A percentile compares a stretch with the other conserved stretches of the same genome.
These are phyloP conservation scores for Pichia exigua DNA, from an alignment of 805 yeast species.

Conservation along the genomic window DNA sequence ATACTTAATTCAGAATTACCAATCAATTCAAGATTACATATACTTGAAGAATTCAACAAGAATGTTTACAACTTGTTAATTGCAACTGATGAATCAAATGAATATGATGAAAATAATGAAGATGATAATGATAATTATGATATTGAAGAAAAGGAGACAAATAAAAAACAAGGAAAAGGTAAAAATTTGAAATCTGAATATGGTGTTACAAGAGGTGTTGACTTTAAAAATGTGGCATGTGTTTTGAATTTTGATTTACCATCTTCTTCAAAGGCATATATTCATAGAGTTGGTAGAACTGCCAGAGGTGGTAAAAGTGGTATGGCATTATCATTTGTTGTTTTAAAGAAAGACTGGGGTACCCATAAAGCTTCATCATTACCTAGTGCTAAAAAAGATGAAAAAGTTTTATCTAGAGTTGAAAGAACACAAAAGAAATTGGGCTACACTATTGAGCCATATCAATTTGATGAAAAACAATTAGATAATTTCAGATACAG, in stretches of 20 bases:
- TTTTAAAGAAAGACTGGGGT: conserved; percentile 75
- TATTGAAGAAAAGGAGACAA: conserved; percentile 27
- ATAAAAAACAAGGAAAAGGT: conserved; percentile 29
- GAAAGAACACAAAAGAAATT: conserved; percentile 65
- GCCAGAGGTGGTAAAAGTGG: conserved; percentile 97
- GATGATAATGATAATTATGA: conserved; percentile 15
- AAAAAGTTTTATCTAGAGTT: conserved; percentile 71
- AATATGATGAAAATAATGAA: conserved; percentile 35
- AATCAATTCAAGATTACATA: conserved; percentile 84
- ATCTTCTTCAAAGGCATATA: conserved; percentile 76
- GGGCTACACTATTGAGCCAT: conserved; percentile 75
- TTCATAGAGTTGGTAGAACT: conserved; percentile 93
- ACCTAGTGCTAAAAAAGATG: conserved; percentile 70
- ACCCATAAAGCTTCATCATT: conserved; percentile 78
- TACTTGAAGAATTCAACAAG: conserved; percentile 91
- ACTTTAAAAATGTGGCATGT: conserved; percentile 92
- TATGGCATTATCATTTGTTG: conserved; percentile 88
- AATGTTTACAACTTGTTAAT: conserved; percentile 79
- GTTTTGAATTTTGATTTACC: conserved; percentile 95
- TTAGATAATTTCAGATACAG: conserved; percentile 94
- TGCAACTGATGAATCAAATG: conserved; percentile 88
- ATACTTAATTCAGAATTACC: conserved; percentile 91
- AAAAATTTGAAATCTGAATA: conserved; percentile 43
- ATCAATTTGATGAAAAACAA: conserved; percentile 84
- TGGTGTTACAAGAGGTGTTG: conserved; percentile 96